Evolutionary conservation across 768 basidiomycete genomes (phyloP).

Genomic region (Suillus lakei): DNA sequence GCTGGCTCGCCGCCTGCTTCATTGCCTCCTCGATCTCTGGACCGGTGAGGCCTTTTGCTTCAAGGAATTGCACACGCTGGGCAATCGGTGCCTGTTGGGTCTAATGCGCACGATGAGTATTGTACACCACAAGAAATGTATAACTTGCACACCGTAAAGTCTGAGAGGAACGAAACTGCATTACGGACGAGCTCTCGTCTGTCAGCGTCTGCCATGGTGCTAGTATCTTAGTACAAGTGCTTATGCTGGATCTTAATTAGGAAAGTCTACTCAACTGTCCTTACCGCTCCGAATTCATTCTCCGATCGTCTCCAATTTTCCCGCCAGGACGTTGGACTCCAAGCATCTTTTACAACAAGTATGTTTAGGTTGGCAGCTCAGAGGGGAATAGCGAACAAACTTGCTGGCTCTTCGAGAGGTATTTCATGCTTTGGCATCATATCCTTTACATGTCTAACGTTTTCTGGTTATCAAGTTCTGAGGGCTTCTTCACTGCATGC

Average conservation of each 20-base stretch:
- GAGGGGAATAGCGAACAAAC: conserved; percentile 19
- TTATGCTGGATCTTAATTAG: neutral
- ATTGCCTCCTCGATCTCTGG: conserved; percentile 88
- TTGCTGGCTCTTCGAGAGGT: conserved; percentile 21
- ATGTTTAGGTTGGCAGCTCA: conserved; percentile 39
- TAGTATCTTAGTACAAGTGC: neutral
- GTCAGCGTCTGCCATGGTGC: conserved; percentile 53
- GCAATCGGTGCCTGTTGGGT: conserved; percentile 77
- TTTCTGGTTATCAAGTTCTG: conserved; percentile 1
- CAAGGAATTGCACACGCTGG: conserved; percentile 92
- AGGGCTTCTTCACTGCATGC: conserved; percentile 16
- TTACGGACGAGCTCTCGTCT: conserved; percentile 77
- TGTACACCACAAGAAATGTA: neutral
- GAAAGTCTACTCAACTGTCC: conserved; percentile 7
- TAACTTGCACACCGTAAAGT: conserved; percentile 65
- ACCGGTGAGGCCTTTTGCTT: conserved; percentile 87
- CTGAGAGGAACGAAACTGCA: conserved; percentile 85
- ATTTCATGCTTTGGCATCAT: neutral
- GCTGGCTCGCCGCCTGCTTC: conserved; percentile 54
- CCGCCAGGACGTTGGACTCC: conserved; percentile 2
- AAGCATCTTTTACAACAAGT: conserved; percentile 13
- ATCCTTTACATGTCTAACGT: neutral
- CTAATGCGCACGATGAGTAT: conserved; percentile 43
- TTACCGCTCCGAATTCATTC: conserved; percentile 25
- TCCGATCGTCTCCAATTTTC: conserved; percentile 30